Evolutionary conservation across 306 rosid genomes (phyloP).

Genomic region (Cucumis cinereus): DNA sequence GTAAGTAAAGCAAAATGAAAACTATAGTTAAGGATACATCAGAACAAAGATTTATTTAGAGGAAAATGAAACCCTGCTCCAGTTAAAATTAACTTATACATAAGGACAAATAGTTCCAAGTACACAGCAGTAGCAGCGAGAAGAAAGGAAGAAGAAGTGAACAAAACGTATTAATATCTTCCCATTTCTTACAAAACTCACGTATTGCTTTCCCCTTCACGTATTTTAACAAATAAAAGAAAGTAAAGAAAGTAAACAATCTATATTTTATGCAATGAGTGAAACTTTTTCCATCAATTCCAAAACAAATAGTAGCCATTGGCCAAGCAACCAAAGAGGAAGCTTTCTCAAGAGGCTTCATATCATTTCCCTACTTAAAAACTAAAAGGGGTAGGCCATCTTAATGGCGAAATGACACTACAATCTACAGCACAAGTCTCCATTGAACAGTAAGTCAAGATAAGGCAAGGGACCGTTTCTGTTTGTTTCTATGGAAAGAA

Average conservation of each 20-base stretch:
- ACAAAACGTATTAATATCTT: background rate
- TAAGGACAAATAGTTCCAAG: background rate
- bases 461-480: constrained; percentile 3
- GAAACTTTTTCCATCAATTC: background rate
- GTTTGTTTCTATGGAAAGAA: background rate
- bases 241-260: background rate
- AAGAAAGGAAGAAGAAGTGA: background rate
- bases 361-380: background rate
- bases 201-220: background rate
- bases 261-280: background rate
- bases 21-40: background rate
- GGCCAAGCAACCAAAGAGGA: background rate
- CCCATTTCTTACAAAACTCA: background rate
- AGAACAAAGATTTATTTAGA: background rate
- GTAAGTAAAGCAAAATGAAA: background rate
- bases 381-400: constrained; percentile 5
- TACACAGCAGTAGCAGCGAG: background rate
- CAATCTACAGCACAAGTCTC: background rate
- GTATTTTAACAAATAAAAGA: background rate
- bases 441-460: constrained; percentile 3
- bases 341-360: background rate
- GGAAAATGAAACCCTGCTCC: background rate
- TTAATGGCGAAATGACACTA: constrained; percentile 3
- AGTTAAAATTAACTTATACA: background rate
- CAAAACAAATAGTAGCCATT: background rate